phyloP scores from a whole-genome alignment of 192 early-diverging fungal genomes.

The Backusella luteola region DNA sequence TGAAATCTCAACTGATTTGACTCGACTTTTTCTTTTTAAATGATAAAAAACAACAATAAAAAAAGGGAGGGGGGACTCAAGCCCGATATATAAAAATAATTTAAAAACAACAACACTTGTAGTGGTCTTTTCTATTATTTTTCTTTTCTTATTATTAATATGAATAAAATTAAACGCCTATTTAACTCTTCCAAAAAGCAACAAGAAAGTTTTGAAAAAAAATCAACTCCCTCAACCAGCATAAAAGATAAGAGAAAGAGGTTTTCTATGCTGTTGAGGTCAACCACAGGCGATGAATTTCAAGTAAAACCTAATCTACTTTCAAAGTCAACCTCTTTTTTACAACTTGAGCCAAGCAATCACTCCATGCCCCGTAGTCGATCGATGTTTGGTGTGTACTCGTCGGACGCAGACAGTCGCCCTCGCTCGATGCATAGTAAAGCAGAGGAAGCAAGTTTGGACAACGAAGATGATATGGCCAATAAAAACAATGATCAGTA shows the following conservation, averaged over 20 bases:
- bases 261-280: constrained; percentile 1
- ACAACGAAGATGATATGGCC: not conserved
- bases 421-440: not conserved
- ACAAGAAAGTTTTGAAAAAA: not conserved
- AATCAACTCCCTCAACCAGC: not conserved
- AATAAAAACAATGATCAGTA: constrained; percentile 48
- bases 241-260: constrained; percentile 9
- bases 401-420: not conserved
- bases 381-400: constrained; percentile 1
- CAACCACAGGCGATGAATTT: not conserved
- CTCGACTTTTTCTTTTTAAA: no score
- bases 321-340: constrained; percentile 10
- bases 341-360: not conserved
- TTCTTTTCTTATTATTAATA: not conserved
- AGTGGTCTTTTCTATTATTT: not conserved
- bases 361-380: not conserved
- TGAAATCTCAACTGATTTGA: no score
- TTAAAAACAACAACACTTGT: not conserved
- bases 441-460: not conserved
- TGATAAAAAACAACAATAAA: no score
- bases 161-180: constrained; percentile 2
- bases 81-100: not conserved
- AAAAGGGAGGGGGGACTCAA: no score
- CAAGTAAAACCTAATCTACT: not conserved
- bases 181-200: not conserved